A percentile compares a stretch with the other conserved stretches of the same genome.
Evolutionary conservation across 345 rosid species (phyloP).

Genomic region (Diplotaxis tenuifolia): DNA sequence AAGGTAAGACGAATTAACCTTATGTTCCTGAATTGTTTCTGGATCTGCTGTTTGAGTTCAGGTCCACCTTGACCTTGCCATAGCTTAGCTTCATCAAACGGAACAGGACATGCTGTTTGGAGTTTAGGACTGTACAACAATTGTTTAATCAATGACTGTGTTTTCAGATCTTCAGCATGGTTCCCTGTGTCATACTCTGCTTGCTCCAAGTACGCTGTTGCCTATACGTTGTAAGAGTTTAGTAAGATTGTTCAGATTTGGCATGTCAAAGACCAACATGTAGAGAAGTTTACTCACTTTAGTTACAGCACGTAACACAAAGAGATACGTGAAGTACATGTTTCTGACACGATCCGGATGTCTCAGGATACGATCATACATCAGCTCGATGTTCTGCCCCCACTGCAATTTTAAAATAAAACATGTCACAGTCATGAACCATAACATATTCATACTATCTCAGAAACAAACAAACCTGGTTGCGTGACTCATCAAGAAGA

Average conservation of each 20-base stretch:
- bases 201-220: constrained; percentile 82
- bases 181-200: constrained; percentile 96
- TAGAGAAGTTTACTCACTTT: constrained; percentile 55
- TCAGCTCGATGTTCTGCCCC: constrained; percentile 86
- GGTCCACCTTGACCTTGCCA: constrained; percentile 98
- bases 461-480: constrained; percentile 48
- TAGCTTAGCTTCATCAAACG: constrained; percentile 95
- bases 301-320: constrained; percentile 89
- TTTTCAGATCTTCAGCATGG: constrained; percentile 74
- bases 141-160: constrained; percentile 78
- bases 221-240: constrained; percentile 40
- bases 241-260: neutral
- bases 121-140: constrained; percentile 71
- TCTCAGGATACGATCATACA: constrained; percentile 80
- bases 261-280: neutral
- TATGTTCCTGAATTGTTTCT: constrained; percentile 85
- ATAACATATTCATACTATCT: neutral
- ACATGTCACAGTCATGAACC: constrained; percentile 8
- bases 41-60: constrained; percentile 75
- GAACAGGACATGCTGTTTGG: constrained; percentile 91
- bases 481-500: constrained; percentile 79
- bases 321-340: constrained; percentile 89
- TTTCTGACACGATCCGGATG: constrained; percentile 85
- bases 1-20: constrained; percentile 48
- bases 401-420: constrained; percentile 53